phyloP scores from a whole-genome alignment of 345 rosid genomes.

The Streptanthus diversifolius region DNA sequence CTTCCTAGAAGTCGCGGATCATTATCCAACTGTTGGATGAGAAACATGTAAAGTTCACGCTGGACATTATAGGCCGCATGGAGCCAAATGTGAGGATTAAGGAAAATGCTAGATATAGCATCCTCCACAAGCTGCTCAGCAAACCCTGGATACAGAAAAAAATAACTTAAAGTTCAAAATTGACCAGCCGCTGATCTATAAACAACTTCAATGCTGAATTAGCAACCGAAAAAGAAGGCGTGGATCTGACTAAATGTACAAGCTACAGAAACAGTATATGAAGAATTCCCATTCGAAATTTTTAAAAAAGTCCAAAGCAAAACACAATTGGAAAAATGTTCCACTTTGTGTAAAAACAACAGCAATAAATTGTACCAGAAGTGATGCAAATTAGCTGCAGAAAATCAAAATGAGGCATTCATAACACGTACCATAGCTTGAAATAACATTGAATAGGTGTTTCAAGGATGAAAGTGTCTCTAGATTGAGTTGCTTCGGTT shows the following conservation, averaged over 20 bases:
- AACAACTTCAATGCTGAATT: neutral
- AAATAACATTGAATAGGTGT: slow-evolving; percentile 67
- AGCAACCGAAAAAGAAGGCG: slow-evolving; percentile 21
- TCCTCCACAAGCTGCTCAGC: slow-evolving; percentile 79
- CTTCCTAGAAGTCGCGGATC: slow-evolving; percentile 72
- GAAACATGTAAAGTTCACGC: slow-evolving; percentile 93
- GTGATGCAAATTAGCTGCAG: neutral
- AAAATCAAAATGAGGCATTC: slow-evolving; percentile 9
- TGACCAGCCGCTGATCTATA: neutral
- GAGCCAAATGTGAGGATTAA: slow-evolving; percentile 84
- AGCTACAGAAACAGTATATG: neutral
- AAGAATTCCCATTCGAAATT: neutral
- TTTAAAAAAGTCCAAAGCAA: neutral
- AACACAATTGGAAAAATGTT: neutral
- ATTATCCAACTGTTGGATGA: slow-evolving; percentile 76
- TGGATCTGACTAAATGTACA: neutral
- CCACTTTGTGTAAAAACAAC: neutral
- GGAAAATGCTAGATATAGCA: slow-evolving; percentile 79
- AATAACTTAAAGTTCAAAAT: neutral
- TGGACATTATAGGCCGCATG: slow-evolving; percentile 82
- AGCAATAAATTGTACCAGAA: slow-evolving; percentile 7
- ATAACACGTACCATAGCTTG: slow-evolving; percentile 64
- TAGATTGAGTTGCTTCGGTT: slow-evolving; percentile 81
- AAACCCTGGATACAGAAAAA: slow-evolving; percentile 45
- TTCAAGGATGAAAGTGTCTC: slow-evolving; percentile 90